Evolutionary conservation across 163 green algal species (phyloP).

Genomic region (Scenedesmus sp.): DNA sequence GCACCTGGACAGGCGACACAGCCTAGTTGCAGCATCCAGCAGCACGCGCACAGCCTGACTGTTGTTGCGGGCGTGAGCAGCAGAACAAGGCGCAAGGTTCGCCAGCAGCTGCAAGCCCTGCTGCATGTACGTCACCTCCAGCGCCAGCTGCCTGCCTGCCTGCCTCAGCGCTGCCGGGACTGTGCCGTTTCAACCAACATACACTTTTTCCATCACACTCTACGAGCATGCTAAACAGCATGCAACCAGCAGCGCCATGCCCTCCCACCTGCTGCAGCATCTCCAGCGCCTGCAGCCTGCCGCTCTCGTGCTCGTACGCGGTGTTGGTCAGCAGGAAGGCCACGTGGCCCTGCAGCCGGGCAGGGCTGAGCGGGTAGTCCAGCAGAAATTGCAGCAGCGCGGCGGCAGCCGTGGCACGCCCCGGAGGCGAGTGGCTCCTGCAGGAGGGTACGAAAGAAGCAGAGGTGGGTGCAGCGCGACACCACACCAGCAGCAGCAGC

Average conservation of each 20-base stretch:
- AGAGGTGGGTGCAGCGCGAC: not conserved
- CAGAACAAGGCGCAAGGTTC: too few species aligned
- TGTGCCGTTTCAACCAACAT: too few species aligned
- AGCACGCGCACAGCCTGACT: not conserved
- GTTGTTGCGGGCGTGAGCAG: too few species aligned
- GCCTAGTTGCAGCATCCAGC: not conserved
- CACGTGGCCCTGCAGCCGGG: conserved; percentile 82
- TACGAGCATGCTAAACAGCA: not conserved
- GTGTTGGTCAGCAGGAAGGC: conserved; percentile 88
- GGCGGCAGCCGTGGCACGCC: conserved; percentile 60
- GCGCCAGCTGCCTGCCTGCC: too few species aligned
- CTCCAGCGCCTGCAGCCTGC: conserved; percentile 64
- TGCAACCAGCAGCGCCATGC: not conserved
- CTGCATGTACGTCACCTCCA: too few species aligned
- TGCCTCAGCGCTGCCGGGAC: too few species aligned
- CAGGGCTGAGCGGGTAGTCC: conserved; percentile 91
- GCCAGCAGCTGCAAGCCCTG: too few species aligned
- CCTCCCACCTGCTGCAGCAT: conserved; percentile 72
- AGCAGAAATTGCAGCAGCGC: conserved; percentile 95
- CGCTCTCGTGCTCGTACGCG: conserved; percentile 81
- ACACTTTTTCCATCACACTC: too few species aligned
- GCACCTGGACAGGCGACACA: not conserved
- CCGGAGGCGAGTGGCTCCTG: conserved; percentile 63
- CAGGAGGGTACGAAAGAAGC: not conserved
- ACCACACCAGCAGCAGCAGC: conserved; percentile 73